These are phyloP conservation scores for Cetraspora pellucida DNA, from an alignment of 192 early-diverging fungal genomes.

Conservation along the genomic window DNA sequence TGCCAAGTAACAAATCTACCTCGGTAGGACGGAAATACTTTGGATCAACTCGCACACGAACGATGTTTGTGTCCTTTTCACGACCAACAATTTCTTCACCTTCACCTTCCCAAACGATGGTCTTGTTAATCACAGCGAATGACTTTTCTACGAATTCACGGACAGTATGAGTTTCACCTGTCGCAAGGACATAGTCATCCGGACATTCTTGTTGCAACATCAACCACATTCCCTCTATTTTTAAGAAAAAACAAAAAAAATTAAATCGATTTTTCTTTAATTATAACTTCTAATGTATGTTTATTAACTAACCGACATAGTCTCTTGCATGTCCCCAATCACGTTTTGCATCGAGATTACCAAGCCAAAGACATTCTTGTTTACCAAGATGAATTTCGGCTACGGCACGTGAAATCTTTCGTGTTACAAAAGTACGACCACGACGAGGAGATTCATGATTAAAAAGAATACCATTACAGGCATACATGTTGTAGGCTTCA, in stretches of 20 bases:
- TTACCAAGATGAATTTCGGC: constrained; percentile 70
- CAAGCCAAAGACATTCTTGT: constrained; percentile 71
- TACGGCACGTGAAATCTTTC: constrained; percentile 77
- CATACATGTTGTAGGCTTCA: constrained; percentile 77
- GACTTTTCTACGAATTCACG: constrained; percentile 77
- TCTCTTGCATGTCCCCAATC: constrained; percentile 84
- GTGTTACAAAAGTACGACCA: constrained; percentile 77
- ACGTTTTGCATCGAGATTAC: constrained; percentile 78
- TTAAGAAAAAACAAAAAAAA: neutral
- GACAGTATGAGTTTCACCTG: constrained; percentile 81
- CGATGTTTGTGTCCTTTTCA: constrained; percentile 51
- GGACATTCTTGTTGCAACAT: constrained; percentile 77
- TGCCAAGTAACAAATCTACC: constrained; percentile 73
- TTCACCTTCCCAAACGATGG: constrained; percentile 69
- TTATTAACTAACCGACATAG: constrained; percentile 49
- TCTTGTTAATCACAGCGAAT: constrained; percentile 60
- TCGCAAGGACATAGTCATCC: constrained; percentile 77
- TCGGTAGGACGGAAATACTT: constrained; percentile 81
- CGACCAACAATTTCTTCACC: constrained; percentile 64
- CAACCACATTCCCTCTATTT: constrained; percentile 73
- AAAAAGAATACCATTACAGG: constrained; percentile 79
- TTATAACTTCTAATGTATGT: neutral
- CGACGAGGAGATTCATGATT: constrained; percentile 79
- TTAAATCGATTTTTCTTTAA: neutral
- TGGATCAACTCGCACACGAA: constrained; percentile 68